These are phyloP conservation scores for Arabidopsis lyrata DNA, from an alignment of 441 rosid genomes.

Conservation along the genomic window DNA sequence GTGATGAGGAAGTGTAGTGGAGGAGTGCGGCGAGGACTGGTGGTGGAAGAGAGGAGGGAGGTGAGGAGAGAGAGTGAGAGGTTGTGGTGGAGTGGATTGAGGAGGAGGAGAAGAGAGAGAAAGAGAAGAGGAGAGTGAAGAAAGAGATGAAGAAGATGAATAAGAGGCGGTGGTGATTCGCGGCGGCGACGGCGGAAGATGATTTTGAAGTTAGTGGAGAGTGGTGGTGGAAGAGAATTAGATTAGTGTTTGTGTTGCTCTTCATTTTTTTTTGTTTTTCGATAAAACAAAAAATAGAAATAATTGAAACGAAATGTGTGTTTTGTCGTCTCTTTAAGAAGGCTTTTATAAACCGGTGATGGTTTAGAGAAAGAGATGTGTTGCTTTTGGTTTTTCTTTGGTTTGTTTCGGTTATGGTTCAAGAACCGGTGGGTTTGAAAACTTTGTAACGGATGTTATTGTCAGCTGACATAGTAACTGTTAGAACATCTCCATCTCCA, in stretches of 20 bases:
- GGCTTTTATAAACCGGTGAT: constrained; percentile 21
- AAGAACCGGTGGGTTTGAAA: constrained; percentile 23
- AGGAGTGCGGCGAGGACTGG: constrained; percentile 67
- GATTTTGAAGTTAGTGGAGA: constrained; percentile 61
- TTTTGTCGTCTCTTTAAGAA: constrained; percentile 2
- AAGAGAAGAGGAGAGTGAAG: constrained; percentile 68
- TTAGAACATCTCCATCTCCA: too few relatives aligned
- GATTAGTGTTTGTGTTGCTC: constrained; percentile 61
- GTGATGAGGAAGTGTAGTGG: constrained; percentile 65
- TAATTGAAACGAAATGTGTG: constrained; percentile 3
- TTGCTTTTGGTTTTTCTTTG: not conserved
- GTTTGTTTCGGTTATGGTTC: constrained; percentile 19
- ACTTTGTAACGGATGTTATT: constrained; percentile 30
- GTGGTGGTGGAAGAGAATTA: constrained; percentile 71
- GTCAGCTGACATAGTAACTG: constrained; percentile 19
- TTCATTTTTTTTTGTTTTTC: constrained; percentile 46
- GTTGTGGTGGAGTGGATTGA: constrained; percentile 41
- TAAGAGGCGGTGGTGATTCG: constrained; percentile 56
- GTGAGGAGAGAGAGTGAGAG: constrained; percentile 42
- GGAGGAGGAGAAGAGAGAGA: constrained; percentile 45
- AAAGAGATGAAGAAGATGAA: constrained; percentile 67
- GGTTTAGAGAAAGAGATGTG: not conserved
- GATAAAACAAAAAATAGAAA: not conserved
- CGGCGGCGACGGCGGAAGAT: constrained; percentile 42
- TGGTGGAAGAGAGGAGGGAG: constrained; percentile 53